phyloP scores from a whole-genome alignment of 768 basidiomycete genomes.

The Suillus fuscotomentosus region DNA sequence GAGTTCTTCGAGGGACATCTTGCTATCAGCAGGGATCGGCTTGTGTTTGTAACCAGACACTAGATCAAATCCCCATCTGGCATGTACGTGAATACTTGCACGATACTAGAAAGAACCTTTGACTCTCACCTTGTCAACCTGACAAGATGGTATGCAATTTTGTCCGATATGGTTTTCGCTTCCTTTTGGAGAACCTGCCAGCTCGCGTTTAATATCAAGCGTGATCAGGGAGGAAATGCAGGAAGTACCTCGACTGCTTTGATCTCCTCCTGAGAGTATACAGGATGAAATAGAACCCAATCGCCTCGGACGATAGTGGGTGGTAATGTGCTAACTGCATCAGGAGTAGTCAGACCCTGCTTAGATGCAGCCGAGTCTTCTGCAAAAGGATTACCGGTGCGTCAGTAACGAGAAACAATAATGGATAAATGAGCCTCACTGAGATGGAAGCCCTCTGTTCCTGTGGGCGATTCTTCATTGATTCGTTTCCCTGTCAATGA shows the following conservation, averaged over 20 bases:
- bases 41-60: constrained; percentile 85
- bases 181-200: constrained; percentile 67
- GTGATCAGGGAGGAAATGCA: constrained; percentile 4
- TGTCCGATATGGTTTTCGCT: constrained; percentile 68
- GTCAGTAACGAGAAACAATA: not conserved
- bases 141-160: constrained; percentile 66
- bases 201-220: constrained; percentile 9
- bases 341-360: constrained; percentile 21
- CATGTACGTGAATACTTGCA: constrained; percentile 5
- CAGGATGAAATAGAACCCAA: constrained; percentile 94
- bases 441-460: constrained; percentile 36
- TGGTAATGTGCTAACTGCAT: constrained; percentile 51
- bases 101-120: constrained; percentile 1
- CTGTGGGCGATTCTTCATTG: constrained; percentile 21
- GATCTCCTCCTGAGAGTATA: constrained; percentile 76
- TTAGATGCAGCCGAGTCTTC: constrained; percentile 25
- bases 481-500: constrained; percentile 23
- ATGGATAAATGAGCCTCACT: constrained; percentile 19
- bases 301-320: constrained; percentile 60
- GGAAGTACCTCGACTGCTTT: constrained; percentile 63
- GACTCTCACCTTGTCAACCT: constrained; percentile 43
- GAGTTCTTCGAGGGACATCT: constrained; percentile 72
- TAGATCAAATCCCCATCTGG: constrained; percentile 73
- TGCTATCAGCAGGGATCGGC: constrained; percentile 54
- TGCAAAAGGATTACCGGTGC: constrained; percentile 9